A percentile compares a stretch with the other conserved stretches of the same genome.
Evolutionary conservation across 805 yeast genomes (phyloP).

Genomic region (Komagataella ulmi): DNA sequence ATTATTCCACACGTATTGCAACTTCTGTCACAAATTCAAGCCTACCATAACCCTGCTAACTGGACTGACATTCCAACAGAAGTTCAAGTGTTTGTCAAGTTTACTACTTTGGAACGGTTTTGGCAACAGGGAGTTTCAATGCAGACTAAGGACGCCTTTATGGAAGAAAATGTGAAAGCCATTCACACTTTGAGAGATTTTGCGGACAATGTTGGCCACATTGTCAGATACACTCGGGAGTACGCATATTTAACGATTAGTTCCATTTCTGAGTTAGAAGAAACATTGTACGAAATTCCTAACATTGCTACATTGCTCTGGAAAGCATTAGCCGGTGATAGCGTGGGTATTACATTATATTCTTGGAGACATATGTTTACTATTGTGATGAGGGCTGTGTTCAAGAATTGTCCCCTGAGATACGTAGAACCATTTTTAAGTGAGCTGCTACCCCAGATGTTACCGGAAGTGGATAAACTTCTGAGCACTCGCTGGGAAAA

Average conservation of each 20-base stretch:
- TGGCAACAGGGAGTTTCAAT: conserved; percentile 98
- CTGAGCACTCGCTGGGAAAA: conserved; percentile 66
- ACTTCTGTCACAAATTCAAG: conserved; percentile 78
- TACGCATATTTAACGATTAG: conserved; percentile 86
- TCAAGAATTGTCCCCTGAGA: conserved; percentile 76
- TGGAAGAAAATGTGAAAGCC: conserved; percentile 89
- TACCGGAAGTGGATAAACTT: conserved; percentile 61
- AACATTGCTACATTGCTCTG: conserved; percentile 64
- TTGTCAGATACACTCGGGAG: conserved; percentile 89
- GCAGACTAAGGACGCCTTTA: conserved; percentile 86
- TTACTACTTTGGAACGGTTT: conserved; percentile 83
- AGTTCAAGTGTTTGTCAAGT: conserved; percentile 84
- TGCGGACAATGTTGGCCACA: conserved; percentile 96
- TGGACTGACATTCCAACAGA: conserved; percentile 82
- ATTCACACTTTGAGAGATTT: conserved; percentile 89
- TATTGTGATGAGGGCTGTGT: conserved; percentile 72
- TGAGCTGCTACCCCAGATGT: conserved; percentile 65
- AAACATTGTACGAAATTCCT: conserved; percentile 77
- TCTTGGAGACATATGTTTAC: conserved; percentile 97
- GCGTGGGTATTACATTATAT: conserved; percentile 81
- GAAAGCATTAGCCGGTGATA: conserved; percentile 78
- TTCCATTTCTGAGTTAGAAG: conserved; percentile 81
- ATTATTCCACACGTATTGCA: conserved; percentile 86
- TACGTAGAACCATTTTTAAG: conserved; percentile 58
- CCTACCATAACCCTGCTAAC: conserved; percentile 86